A percentile compares a stretch with the other conserved stretches of the same genome.
These are phyloP conservation scores for Acanthochlamys bracteata DNA, from an alignment of 106 monocot species.

Conservation along the genomic window DNA sequence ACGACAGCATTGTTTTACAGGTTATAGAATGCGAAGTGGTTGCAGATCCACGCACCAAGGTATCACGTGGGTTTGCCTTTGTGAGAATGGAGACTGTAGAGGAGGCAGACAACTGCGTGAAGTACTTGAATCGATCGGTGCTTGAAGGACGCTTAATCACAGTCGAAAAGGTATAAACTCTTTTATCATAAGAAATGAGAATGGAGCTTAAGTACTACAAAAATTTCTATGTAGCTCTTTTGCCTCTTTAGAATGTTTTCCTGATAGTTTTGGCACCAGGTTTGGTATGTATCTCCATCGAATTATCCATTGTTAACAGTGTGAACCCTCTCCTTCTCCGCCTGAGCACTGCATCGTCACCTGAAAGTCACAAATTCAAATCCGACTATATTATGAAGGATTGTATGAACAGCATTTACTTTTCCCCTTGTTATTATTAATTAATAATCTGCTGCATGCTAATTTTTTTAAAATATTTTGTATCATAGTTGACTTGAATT, in stretches of 20 bases:
- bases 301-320: slow-evolving; percentile 55
- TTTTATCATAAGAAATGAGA: neutral
- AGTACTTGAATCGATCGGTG: slow-evolving; percentile 60
- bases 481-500: neutral
- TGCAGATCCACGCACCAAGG: slow-evolving; percentile 65
- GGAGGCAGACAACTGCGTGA: slow-evolving; percentile 63
- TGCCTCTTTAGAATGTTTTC: slow-evolving; percentile 34
- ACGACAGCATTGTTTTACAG: slow-evolving; percentile 20
- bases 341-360: slow-evolving; percentile 61
- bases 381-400: slow-evolving; percentile 35
- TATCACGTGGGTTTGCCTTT: slow-evolving; percentile 88
- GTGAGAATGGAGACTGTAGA: slow-evolving; percentile 70
- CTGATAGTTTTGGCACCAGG: slow-evolving; percentile 62
- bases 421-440: neutral
- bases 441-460: neutral
- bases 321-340: slow-evolving; percentile 39
- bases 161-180: slow-evolving; percentile 59
- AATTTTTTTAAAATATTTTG: neutral
- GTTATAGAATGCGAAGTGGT: slow-evolving; percentile 68
- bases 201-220: neutral
- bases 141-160: slow-evolving; percentile 73
- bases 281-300: slow-evolving; percentile 51
- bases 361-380: slow-evolving; percentile 36
- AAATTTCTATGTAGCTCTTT: slow-evolving; percentile 3
- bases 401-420: slow-evolving; percentile 42